These are phyloP conservation scores for Blastobotrys attinorum DNA, from an alignment of 805 yeast genomes.

Conservation along the genomic window DNA sequence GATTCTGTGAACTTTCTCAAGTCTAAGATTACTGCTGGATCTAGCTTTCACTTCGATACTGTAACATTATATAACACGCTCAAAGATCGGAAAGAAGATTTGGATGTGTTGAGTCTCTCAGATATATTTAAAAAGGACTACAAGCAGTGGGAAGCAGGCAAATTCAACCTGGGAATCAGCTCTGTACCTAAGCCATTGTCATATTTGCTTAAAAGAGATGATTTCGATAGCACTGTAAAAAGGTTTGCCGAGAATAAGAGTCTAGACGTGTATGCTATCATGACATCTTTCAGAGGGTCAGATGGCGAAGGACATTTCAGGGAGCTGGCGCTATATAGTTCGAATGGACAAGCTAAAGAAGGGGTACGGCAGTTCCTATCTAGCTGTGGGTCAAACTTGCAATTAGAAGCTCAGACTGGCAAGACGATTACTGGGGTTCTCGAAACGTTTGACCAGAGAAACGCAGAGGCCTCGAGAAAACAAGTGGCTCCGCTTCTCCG, in stretches of 20 bases:
- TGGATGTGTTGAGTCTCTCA: constrained; percentile 47
- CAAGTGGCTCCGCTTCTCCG: constrained; percentile 67
- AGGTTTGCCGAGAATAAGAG: constrained; percentile 27
- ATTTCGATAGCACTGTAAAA: constrained; percentile 24
- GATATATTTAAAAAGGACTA: constrained; percentile 79
- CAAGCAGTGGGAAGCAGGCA: constrained; percentile 49
- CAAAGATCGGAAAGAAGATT: constrained; percentile 48
- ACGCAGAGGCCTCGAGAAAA: constrained; percentile 65
- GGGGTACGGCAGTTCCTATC: constrained; percentile 12
- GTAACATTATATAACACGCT: constrained; percentile 33
- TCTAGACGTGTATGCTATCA: constrained; percentile 37
- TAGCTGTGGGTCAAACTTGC: constrained; percentile 10
- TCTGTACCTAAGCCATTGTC: constrained; percentile 58
- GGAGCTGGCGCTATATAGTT: constrained; percentile 33
- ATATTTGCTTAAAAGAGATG: constrained; percentile 37
- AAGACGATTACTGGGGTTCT: constrained; percentile 9
- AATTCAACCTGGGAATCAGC: constrained; percentile 57
- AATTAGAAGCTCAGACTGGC: constrained; percentile 5
- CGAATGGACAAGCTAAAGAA: constrained; percentile 16
- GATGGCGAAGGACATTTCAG: constrained; percentile 32
- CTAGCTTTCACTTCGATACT: constrained; percentile 15
- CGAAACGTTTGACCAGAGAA: constrained; percentile 40
- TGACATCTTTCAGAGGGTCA: constrained; percentile 46
- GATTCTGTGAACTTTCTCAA: constrained; percentile 37
- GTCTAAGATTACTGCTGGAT: not conserved